Evolutionary conservation across 352 stramenopile genomes (phyloP), one percentile per base, ranked within the genome.

Genomic region (Globisporangium polare): DNA sequence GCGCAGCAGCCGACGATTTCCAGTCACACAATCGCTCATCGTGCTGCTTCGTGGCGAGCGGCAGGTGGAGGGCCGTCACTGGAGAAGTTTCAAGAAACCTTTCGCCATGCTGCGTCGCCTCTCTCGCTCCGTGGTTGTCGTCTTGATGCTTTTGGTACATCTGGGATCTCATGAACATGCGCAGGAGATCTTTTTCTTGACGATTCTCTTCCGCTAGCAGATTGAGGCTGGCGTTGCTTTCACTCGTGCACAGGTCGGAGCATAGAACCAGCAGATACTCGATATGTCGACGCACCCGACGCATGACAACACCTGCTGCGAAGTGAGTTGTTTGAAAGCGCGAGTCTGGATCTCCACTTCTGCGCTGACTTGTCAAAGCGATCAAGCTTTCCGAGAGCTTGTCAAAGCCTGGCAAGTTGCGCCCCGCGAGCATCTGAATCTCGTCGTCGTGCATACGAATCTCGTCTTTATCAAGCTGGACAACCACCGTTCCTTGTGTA

Each of bases 81-180:
- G 29, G 22, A 18, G 42, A 35, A 12, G 22, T 15, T 18, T 42
- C 3, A 17, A 22, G n/a, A 7, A 17, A 15, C 0, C 41, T 35
- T 39, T 54, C 47, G 18, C 29, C 47, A 54, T 13, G 7, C 26
- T 22, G 7, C 18, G 2, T 10, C 47, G n/a, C 26, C 22, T 35
- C 49, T 39, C 33, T 15, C 5, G 20, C 45, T 49, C 20, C 29
- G 57, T 59, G 63, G 12, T 66, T 53, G 29, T 86, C 76, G 31
- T 83, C 76, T 52, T 66, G 64, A 42, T 83, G 81, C 63, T 79
- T 81, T 49, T 83, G 75, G 57, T 75, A 81, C 76, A 83, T 83
- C 26, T 86, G 74, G 0, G 76, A 78, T 45, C 75, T 58, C 65
- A 71, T 72, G 50, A 86, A 58, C 3, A 53, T 45, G 9, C 66